A percentile compares a stretch with the other conserved stretches of the same genome.
Evolutionary conservation across 2,329 filamentous ascomycete species (phyloP).

Genomic region (Chalaropsis thielavioides): DNA sequence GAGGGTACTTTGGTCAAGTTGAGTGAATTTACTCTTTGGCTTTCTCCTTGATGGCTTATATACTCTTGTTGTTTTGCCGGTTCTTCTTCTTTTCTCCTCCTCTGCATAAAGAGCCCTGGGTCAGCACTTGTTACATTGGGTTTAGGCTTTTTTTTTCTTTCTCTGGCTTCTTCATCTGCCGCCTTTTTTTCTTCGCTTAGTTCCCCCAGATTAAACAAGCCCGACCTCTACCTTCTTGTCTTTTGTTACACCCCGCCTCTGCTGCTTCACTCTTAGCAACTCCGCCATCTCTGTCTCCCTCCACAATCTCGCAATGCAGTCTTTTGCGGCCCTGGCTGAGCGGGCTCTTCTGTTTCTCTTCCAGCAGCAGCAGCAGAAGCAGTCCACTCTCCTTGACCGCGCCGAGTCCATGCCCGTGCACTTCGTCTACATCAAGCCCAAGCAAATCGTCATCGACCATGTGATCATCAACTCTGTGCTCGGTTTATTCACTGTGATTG

Average conservation of each 20-base stretch:
- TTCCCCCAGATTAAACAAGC: neutral
- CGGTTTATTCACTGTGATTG: constrained; percentile 19
- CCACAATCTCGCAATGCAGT: neutral
- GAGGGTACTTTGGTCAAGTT: neutral
- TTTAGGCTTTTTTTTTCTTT: neutral
- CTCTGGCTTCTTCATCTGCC: neutral
- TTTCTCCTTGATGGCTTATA: neutral
- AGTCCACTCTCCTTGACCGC: neutral
- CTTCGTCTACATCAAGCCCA: constrained; percentile 13
- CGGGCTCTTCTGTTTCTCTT: neutral
- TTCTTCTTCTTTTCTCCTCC: neutral
- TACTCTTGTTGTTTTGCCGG: neutral
- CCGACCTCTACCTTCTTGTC: neutral
- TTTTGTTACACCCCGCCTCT: neutral
- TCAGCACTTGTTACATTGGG: neutral
- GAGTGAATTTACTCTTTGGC: neutral
- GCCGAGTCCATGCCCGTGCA: constrained; percentile 13
- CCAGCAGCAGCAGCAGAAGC: neutral
- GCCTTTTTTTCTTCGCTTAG: neutral
- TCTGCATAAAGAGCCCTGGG: neutral
- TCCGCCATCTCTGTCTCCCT: neutral
- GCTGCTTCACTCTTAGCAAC: neutral
- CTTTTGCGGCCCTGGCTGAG: neutral
- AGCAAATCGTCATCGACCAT: constrained; percentile 21
- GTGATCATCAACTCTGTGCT: constrained; percentile 22